Base-by-base conservation (phyloP, 805 yeast genomes). In the Blastobotrys chiropterorum region DNA sequence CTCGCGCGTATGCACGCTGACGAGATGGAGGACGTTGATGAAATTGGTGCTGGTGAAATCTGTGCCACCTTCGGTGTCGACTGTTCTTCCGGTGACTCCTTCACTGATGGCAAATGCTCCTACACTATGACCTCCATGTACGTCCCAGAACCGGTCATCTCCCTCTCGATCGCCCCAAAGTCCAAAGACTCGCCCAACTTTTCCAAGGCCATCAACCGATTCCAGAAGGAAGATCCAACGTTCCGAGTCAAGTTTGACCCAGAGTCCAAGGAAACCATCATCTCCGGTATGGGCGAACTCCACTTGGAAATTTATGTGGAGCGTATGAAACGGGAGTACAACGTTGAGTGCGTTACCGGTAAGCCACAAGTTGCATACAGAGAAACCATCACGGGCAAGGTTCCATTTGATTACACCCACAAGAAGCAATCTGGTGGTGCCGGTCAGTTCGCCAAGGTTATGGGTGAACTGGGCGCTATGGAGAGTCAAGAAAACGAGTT, bases 371-470 rank as follows among this genome's bases (percentile, higher is more conserved):
- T 94, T 41, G 89, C 99, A 15, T 94, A 94, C 74, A 83, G 99
- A 72, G 99, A 94, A 73, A 85, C 98, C 41, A 82, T 92, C 59
- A 74, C 86, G 38, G 67, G 78, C 1, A 74, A 86, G 42, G 78
- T 92, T 30, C 76, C 81, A 13, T 92, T 94, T 65, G 98, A 94
- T 68, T 89, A 85, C 73, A 85, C 96, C 26, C 98, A 92, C 77
- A 94, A 94, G 80, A 92, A 90, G 68, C 99, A 94, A 76, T 80
- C 92, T 66, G 99, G 99, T 71, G 99, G 99, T 80, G 95, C 98
- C 59, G 99, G 99, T 73, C 99, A 94, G 77, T 94, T 83, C 67
- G 99, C 96, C 71, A 84, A 90, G 74, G 97, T 92, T 65, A 85
- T 90, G 70, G 98, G 99, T 67, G 78, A 75, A 52, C 68, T 90